These are phyloP conservation scores for Penicillium paneum DNA, from an alignment of 2,329 filamentous ascomycete species.

Conservation along the genomic window DNA sequence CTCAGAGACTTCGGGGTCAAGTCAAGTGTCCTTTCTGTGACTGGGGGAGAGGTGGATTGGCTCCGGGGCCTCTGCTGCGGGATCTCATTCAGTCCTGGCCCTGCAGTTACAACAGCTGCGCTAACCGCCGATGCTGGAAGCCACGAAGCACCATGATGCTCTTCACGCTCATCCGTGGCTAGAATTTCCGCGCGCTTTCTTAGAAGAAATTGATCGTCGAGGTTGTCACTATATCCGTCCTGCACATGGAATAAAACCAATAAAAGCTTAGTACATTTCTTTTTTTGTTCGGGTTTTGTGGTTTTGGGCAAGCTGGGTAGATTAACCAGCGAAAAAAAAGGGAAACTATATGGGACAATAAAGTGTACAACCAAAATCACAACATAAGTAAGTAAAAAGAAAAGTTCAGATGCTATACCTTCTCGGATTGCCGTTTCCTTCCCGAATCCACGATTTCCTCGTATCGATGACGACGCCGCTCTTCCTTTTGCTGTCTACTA, in stretches of 20 bases:
- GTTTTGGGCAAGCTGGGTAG: slow-evolving; percentile 16
- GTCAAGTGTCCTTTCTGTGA: slow-evolving; percentile 28
- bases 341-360: slow-evolving; percentile 30
- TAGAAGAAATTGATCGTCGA: slow-evolving; percentile 60
- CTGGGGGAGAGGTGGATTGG: slow-evolving; percentile 35
- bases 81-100: slow-evolving; percentile 20
- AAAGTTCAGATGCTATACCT: slow-evolving; percentile 40
- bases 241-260: slow-evolving; percentile 32
- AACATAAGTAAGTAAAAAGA: slow-evolving; percentile 26
- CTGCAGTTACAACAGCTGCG: slow-evolving; percentile 16
- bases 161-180: slow-evolving; percentile 33
- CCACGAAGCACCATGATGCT: slow-evolving; percentile 48
- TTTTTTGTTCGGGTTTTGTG: slow-evolving; percentile 21
- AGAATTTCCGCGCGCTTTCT: slow-evolving; percentile 60
- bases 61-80: slow-evolving; percentile 31
- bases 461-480: slow-evolving; percentile 36
- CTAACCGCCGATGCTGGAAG: slow-evolving; percentile 22
- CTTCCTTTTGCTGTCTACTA: slow-evolving; percentile 35
- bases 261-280: slow-evolving; percentile 32
- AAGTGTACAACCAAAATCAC: slow-evolving; percentile 27
- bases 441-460: slow-evolving; percentile 38
- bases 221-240: slow-evolving; percentile 37
- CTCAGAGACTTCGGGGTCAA: slow-evolving; percentile 32
- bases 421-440: slow-evolving; percentile 32
- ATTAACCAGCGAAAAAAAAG: slow-evolving; percentile 19